Base-by-base conservation (phyloP, 2,329 filamentous ascomycete species). In the Ilyonectria sp. region DNA sequence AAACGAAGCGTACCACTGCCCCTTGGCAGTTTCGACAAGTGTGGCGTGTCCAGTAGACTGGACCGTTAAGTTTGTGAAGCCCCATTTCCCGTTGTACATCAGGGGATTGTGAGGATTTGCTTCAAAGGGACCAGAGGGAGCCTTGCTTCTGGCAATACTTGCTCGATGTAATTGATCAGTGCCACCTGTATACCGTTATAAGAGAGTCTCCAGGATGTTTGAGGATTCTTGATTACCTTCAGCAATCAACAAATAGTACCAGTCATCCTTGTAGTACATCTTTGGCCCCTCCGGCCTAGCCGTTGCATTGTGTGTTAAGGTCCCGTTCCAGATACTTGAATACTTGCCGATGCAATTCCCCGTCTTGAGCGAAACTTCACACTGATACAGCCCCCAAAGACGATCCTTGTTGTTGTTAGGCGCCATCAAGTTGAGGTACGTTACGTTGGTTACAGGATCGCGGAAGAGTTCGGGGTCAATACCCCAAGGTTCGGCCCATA, bases 341-440 rank as follows among this genome's bases (percentile, higher is more conserved):
- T 74, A 76, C 2, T 64, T 56, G 5, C 74, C 71, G 3, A 60
- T 23, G 46, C 74, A 75, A 13, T 69, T 63, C 1, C 74, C 71
- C 7, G 65, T 69, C 2, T 19, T 7, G 3, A 76, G 64, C 33
- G 69, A 40, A 11, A 76, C 65, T 46, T 75, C 73, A 53, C 73
- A 76, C 17, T 75, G 73, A 11, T 50, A 60, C 19, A 75, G 72
- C 9, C 73, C 73, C 74, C 74, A 76, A 21, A 74, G 35, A 4
- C 71, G 66, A 47, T 76, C 73, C n/a, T 65, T 63, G 33, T 71
- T 70, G 54, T 74, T 72, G 50, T 74, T 71, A 17, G 65, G 63
- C 3, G 68, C 72, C 72, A 74, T 74, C 31, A 76, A 49, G 57
- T 60, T 68, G 15, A 76, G 65, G 37, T 73, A 71, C 1, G 63